phyloP scores from a whole-genome alignment of 331 rosid species.

The Quercus tomentella region DNA sequence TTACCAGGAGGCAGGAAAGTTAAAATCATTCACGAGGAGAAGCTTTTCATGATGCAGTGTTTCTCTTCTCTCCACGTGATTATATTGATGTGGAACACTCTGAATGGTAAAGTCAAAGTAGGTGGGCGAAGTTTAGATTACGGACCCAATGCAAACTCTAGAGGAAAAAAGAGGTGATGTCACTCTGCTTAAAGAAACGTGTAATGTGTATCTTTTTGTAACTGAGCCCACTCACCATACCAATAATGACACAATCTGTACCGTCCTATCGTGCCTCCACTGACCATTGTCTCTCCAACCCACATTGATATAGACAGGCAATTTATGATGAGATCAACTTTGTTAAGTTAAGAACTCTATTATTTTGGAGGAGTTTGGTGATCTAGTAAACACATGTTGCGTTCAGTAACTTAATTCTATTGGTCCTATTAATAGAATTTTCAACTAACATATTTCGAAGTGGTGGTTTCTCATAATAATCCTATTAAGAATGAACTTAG shows the following conservation, averaged over 20 bases:
- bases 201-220: not conserved
- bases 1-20: too few relatives aligned
- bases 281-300: not conserved
- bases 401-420: too few relatives aligned
- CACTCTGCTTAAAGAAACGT: not conserved
- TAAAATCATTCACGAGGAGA: too few relatives aligned
- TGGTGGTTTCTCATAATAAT: too few relatives aligned
- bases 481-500: too few relatives aligned
- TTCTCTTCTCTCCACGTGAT: not conserved
- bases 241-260: not conserved
- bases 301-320: not conserved
- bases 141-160: not conserved
- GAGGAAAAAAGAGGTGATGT: not conserved
- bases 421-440: too few relatives aligned
- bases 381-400: too few relatives aligned
- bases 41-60: too few relatives aligned
- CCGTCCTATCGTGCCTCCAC: not conserved
- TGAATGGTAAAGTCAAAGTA: too few relatives aligned
- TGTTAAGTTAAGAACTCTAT: too few relatives aligned
- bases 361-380: too few relatives aligned
- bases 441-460: too few relatives aligned
- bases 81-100: not conserved
- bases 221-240: not conserved
- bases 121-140: not conserved
- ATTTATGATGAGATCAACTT: not conserved